Evolutionary conservation across 2,329 filamentous ascomycete species (phyloP).

Genomic region (Fusarium anguioides): DNA sequence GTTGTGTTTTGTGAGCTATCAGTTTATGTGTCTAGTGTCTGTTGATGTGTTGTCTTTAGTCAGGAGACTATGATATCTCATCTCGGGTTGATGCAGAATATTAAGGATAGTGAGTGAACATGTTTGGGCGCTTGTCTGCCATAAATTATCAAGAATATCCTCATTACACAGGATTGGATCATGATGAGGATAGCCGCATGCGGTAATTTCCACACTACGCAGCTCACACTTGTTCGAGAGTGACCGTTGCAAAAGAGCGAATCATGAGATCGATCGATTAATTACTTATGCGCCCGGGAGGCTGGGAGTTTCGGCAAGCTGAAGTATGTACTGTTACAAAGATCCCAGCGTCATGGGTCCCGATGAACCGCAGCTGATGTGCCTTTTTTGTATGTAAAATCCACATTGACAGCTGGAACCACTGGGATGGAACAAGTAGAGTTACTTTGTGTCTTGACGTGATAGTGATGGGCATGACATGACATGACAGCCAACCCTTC

Average conservation of each 20-base stretch:
- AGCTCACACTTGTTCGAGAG: slow-evolving; percentile 4
- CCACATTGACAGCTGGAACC: slow-evolving; percentile 27
- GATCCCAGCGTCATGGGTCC: slow-evolving; percentile 36
- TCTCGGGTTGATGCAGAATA: background rate
- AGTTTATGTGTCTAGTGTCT: slow-evolving; percentile 5
- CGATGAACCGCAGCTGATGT: slow-evolving; percentile 3
- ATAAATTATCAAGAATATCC: background rate
- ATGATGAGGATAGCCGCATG: slow-evolving; percentile 23
- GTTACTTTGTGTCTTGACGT: slow-evolving; percentile 25
- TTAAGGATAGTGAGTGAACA: background rate
- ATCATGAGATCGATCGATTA: slow-evolving; percentile 36
- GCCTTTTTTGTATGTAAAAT: slow-evolving; percentile 10
- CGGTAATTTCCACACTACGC: slow-evolving; percentile 7
- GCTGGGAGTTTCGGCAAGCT: slow-evolving; percentile 21
- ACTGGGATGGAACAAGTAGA: slow-evolving; percentile 16
- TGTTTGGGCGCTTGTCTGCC: background rate
- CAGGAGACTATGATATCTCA: background rate
- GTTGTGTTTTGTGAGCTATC: slow-evolving; percentile 4
- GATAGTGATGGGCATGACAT: slow-evolving; percentile 20
- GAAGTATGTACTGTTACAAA: slow-evolving; percentile 37
- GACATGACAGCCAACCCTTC: slow-evolving; percentile 9
- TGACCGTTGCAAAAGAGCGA: slow-evolving; percentile 18
- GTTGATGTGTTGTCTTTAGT: background rate
- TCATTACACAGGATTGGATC: background rate
- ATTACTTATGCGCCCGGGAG: slow-evolving; percentile 23